Evolutionary conservation across 257 asterid species (phyloP).

Genomic region (Scutellaria barbata): DNA sequence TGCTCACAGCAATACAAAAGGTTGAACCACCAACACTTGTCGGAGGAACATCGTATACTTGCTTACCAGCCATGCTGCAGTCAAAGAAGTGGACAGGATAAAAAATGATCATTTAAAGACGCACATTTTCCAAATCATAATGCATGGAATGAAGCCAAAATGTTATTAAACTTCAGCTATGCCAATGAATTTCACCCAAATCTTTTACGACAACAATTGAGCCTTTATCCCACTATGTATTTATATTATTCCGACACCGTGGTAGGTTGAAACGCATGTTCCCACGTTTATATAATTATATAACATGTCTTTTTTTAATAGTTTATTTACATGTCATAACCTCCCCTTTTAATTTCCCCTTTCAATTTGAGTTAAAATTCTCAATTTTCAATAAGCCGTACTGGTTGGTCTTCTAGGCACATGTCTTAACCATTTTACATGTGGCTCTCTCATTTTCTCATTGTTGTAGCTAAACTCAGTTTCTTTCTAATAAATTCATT

Average conservation of each 20-base stretch:
- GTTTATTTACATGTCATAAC: background rate
- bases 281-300: background rate
- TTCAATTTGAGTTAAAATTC: background rate
- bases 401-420: background rate
- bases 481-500: background rate
- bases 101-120: background rate
- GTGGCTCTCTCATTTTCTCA: background rate
- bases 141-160: slow-evolving; percentile 25
- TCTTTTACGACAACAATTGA: background rate
- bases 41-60: slow-evolving; percentile 91
- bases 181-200: slow-evolving; percentile 8
- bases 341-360: background rate
- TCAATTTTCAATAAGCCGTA: background rate
- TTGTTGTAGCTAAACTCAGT: background rate
- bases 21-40: slow-evolving; percentile 83
- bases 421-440: background rate
- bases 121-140: slow-evolving; percentile 20
- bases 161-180: background rate
- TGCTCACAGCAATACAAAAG: slow-evolving; percentile 84
- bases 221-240: background rate
- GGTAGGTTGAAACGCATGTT: background rate
- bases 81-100: slow-evolving; percentile 26
- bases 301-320: background rate
- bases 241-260: background rate
- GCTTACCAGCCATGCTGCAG: slow-evolving; percentile 96